Conservation (phyloP, 805 yeast species). For the Brettanomyces nanus region DNA sequence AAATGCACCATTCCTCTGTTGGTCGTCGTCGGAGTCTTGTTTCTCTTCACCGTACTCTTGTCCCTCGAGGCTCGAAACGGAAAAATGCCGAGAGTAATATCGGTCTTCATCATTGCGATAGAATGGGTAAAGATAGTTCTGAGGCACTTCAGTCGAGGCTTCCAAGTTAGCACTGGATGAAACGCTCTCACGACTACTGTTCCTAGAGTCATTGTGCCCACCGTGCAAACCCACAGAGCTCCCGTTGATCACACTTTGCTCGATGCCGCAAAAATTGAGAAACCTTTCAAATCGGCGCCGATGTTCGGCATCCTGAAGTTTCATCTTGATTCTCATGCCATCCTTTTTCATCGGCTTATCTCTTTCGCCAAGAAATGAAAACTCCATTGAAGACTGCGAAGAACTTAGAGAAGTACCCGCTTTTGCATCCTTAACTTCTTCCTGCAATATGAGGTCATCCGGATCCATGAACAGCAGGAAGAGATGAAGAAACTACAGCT, state of each 20-base stretch:
- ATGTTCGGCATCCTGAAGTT: constrained; percentile 20
- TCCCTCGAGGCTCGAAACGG: neutral
- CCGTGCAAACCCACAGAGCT: neutral
- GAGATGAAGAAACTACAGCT: constrained; percentile 2
- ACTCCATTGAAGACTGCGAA: no score
- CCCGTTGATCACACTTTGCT: constrained; percentile 5
- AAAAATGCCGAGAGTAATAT: neutral
- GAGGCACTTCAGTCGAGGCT: neutral
- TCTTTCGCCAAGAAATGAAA: no score
- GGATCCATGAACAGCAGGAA: constrained; percentile 4
- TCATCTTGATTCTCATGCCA: constrained; percentile 1
- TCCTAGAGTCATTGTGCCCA: constrained; percentile 13
- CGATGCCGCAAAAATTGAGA: constrained; percentile 17
- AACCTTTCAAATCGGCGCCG: constrained; percentile 20
- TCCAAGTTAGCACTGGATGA: neutral
- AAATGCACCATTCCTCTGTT: neutral
- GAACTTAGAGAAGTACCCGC: no score
- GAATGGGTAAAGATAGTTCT: neutral
- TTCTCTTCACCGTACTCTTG: constrained; percentile 1
- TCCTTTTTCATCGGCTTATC: no score
- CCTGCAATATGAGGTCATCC: constrained; percentile 7
- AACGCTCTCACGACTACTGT: constrained; percentile 13
- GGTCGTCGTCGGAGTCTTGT: neutral
- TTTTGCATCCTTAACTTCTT: constrained; percentile 3
- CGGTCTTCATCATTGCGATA: neutral